phyloP scores from a whole-genome alignment of 225 moss, liverwort and hornwort genomes.

The Marchantia paleacea region DNA sequence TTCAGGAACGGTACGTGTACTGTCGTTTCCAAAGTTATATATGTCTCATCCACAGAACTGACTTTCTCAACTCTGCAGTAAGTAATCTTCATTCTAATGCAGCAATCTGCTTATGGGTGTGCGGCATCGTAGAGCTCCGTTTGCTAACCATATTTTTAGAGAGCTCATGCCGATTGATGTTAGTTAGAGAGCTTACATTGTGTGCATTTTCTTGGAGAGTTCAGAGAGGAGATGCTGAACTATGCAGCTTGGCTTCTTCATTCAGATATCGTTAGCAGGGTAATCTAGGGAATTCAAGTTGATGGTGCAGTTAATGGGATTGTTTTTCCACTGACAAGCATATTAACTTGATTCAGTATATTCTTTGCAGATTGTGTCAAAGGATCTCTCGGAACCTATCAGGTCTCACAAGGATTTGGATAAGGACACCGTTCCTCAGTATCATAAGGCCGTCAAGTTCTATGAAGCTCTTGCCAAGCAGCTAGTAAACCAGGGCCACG shows the following conservation, averaged over 20 bases:
- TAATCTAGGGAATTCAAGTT: too few species aligned
- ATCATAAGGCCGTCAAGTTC: constrained; percentile 89
- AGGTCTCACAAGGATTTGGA: constrained; percentile 95
- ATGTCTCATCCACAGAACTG: not conserved
- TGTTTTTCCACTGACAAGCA: not conserved
- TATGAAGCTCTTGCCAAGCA: constrained; percentile 87
- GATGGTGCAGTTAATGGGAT: too few species aligned
- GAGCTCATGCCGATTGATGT: not conserved
- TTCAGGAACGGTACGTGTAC: constrained; percentile 59
- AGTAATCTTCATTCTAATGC: not conserved
- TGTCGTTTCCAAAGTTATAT: not conserved
- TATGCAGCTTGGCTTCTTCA: too few species aligned
- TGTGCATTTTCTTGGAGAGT: not conserved
- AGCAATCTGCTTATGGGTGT: not conserved
- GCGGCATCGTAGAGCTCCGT: not conserved
- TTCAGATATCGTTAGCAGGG: too few species aligned
- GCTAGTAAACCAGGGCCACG: constrained; percentile 94
- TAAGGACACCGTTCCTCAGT: constrained; percentile 83
- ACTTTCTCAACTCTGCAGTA: not conserved
- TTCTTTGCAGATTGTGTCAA: constrained; percentile 63
- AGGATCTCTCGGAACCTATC: constrained; percentile 84
- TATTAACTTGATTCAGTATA: not conserved
- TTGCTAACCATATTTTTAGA: not conserved
- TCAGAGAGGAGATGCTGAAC: not conserved
- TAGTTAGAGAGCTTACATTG: not conserved